Evolutionary conservation across 768 basidiomycete genomes (phyloP), one percentile per base, ranked within the genome.

Genomic region (Rhodotorula babjevae): DNA sequence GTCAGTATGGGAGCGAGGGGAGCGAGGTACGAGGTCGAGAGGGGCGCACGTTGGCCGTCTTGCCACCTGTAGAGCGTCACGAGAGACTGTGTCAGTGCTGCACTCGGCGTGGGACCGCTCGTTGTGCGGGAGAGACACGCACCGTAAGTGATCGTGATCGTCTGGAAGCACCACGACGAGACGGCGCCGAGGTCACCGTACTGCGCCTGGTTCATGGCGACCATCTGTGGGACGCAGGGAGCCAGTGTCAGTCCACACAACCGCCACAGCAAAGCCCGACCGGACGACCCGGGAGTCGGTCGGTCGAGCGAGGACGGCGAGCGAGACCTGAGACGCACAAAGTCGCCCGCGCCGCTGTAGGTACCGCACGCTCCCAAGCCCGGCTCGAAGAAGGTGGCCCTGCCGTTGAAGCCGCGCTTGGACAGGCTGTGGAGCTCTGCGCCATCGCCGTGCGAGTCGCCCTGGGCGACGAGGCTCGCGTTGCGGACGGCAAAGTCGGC

Each of bases 91-190:
- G 64, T 61, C 42, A 65, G 68, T 27, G 36, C 36, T 36, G 36
- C n/a, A n/a, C 36, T 36, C 36, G 36, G 9, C 36, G 36, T 4
- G 9, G 36, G 36, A 36, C 36, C 5, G 36, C 36, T 5, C 36
- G 36, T 5, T 9, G 36, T 5, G 36, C 4, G 36, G 23, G 33
- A 40, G 46, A 33, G 0, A 31, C 21, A 31, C 57, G 63, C 40
- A 76, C 74, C 63, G 76, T 81, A 77, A 72, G 77, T 80, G 53
- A 86, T 83, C 40, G 84, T 84, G 71, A 86, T 82, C 69, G 76
- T 82, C 59, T 84, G 78, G 75, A 82, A 83, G 75, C 86, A 86
- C 67, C 67, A 73, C 8, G 61, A 44, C 14, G 72, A 74, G 55
- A 76, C 59, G 12, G 67, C 69, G 36, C 73, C 76, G 18, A 60